Percentiles rank a stretch among this genome's conserved stretches.
These are phyloP conservation scores for Chlamydomonas sphaeroides DNA, from an alignment of 139 green algal species.

Conservation along the genomic window DNA sequence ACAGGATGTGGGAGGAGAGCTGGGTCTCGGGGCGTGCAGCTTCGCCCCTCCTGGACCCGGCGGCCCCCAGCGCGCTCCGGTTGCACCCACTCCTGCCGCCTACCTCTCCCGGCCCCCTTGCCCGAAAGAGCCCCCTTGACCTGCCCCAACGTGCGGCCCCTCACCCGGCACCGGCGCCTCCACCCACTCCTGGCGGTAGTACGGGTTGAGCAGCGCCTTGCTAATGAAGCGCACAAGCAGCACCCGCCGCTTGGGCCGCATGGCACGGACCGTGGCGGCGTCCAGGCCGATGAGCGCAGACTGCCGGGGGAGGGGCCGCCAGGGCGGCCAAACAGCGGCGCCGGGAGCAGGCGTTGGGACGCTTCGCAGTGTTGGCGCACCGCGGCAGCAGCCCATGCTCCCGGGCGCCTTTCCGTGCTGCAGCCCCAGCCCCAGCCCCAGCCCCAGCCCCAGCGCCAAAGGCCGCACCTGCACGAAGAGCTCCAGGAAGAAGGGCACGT, in stretches of 20 bases:
- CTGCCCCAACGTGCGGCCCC: neutral
- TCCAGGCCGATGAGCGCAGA: slow-evolving; percentile 69
- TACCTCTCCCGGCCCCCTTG: too few relatives aligned
- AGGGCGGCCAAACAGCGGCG: neutral
- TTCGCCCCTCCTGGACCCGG: too few relatives aligned
- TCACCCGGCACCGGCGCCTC: slow-evolving; percentile 39
- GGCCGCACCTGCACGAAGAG: slow-evolving; percentile 57
- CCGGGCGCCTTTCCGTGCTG: too few relatives aligned
- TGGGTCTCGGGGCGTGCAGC: too few relatives aligned
- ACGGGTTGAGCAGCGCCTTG: slow-evolving; percentile 73
- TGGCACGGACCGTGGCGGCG: slow-evolving; percentile 55
- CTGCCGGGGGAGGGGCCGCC: slow-evolving; percentile 4
- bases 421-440: too few relatives aligned
- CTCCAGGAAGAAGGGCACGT: slow-evolving; percentile 68
- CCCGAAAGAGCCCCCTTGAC: neutral
- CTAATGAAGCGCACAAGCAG: slow-evolving; percentile 78
- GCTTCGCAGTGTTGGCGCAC: too few relatives aligned
- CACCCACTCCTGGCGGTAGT: slow-evolving; percentile 69
- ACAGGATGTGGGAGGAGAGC: too few relatives aligned
- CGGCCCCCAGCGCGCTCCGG: too few relatives aligned
- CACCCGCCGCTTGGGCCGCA: slow-evolving; percentile 74
- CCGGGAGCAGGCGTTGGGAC: neutral
- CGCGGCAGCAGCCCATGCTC: too few relatives aligned
- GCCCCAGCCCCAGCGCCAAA: too few relatives aligned
- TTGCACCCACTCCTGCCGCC: too few relatives aligned